These are phyloP conservation scores for Zygosaccharomyces siamensis DNA, from an alignment of 805 yeast species.

Conservation along the genomic window DNA sequence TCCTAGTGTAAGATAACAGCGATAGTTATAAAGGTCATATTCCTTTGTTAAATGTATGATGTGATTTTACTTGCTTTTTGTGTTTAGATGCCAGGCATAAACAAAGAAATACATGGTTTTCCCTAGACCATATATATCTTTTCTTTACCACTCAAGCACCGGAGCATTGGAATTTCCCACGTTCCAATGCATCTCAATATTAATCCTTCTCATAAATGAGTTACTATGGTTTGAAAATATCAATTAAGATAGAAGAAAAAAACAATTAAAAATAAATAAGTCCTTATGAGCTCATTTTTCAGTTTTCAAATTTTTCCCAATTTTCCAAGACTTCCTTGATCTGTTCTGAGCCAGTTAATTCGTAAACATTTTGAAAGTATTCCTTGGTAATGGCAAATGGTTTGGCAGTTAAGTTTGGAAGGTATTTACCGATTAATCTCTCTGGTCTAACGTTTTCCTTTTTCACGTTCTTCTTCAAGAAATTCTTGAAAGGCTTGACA, in stretches of 20 bases:
- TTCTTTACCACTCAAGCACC: constrained; percentile 1
- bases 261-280: neutral
- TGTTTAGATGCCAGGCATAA: neutral
- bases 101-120: constrained; percentile 6
- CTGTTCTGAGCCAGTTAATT: constrained; percentile 85
- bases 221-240: neutral
- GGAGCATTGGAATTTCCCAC: constrained; percentile 11
- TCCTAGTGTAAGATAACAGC: neutral
- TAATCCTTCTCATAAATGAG: neutral
- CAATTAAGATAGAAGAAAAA: neutral
- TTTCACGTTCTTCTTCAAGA: constrained; percentile 92
- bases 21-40: neutral
- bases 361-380: constrained; percentile 93
- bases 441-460: constrained; percentile 93
- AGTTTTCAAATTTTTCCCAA: constrained; percentile 78
- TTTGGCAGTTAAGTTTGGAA: constrained; percentile 97
- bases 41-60: neutral
- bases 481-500: constrained; percentile 97
- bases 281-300: neutral
- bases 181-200: constrained; percentile 1
- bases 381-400: constrained; percentile 95
- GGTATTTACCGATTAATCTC: constrained; percentile 88
- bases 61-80: neutral
- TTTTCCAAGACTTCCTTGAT: constrained; percentile 85
- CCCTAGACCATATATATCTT: constrained; percentile 6